Evolutionary conservation across 169 alveolate genomes (phyloP), one percentile per base, ranked within the genome.

Genomic region (Plasmodium yoelii): DNA sequence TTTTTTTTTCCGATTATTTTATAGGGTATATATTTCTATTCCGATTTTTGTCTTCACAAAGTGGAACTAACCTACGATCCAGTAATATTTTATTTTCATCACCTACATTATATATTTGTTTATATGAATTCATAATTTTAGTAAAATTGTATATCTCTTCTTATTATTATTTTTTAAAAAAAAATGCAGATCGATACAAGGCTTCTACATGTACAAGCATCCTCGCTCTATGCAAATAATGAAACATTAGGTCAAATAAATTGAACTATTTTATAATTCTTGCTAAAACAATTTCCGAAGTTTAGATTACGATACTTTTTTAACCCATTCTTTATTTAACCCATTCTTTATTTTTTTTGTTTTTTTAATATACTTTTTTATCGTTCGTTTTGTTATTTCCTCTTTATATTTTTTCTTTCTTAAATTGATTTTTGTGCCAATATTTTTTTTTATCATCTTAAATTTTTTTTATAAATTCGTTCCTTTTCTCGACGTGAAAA

Each of bases 31-130:
- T 63, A 49, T 63, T 26, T 75, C 46, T 63, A 75, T 49, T 46
- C 88, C 0, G 88, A 75, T 15, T 49, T 75, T 73, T 49, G 39
- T 47, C 88, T 75, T 28, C 88, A 75, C 22, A 75, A 63, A 28
- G 64, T 75, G 69, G 75, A 75, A 75, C 5, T 75, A 22, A 44
- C 22, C 24, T 55, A 75, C 70, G 75, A 75, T 28, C 49, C 88
- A 22, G 88, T 75, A 75, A 61, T 46, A 6, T 1, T 22, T 59
- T 53, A 39, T 51, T 59, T n/a, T 34, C 42, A 34, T 4, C 42
- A 34, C 42, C 7, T 34, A 34, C 5, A 5, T 1, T 34, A 34
- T 15, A 67, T 44, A 67, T 39, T 42, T 15, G 22, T 67, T 42
- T 44, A 67, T 39, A 44, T n/a, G 44, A 34, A 7, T 4, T 34